A percentile compares a stretch with the other conserved stretches of the same genome.
Evolutionary conservation across 257 asterid genomes (phyloP).

Genomic region (Linderniella brevidens): DNA sequence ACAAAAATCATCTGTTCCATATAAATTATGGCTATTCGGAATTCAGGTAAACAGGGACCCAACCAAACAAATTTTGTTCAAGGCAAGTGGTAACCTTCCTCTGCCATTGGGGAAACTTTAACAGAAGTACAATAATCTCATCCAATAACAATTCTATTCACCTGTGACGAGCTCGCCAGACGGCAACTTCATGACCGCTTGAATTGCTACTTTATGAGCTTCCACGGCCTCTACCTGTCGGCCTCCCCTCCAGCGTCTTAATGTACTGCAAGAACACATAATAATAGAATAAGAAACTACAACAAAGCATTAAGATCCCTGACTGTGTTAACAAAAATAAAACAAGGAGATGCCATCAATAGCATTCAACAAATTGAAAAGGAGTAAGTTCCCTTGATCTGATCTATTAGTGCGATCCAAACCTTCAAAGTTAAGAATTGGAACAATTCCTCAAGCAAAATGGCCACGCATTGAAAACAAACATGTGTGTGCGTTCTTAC

Average conservation of each 20-base stretch:
- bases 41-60: neutral
- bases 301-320: neutral
- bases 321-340: conserved; percentile 4
- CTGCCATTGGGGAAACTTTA: too few species aligned
- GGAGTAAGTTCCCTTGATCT: too few species aligned
- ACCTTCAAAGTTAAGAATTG: too few species aligned
- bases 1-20: neutral
- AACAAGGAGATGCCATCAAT: neutral
- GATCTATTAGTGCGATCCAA: too few species aligned
- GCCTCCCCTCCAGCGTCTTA: conserved; percentile 88
- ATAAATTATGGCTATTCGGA: neutral
- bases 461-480: too few species aligned
- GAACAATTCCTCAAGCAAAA: too few species aligned
- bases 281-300: conserved; percentile 9
- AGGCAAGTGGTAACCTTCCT: too few species aligned
- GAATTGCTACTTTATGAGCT: conserved; percentile 76
- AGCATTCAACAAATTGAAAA: too few species aligned
- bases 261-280: conserved; percentile 29
- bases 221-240: conserved; percentile 68
- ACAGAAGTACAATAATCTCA: neutral
- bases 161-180: conserved; percentile 94
- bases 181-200: conserved; percentile 67
- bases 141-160: conserved; percentile 3
- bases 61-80: too few species aligned
- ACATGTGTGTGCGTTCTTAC: too few species aligned